Percentiles rank a stretch among this genome's conserved stretches.
Conservation (phyloP, 2,329 filamentous ascomycete genomes). For the Neopestalotiopsis sp. region DNA sequence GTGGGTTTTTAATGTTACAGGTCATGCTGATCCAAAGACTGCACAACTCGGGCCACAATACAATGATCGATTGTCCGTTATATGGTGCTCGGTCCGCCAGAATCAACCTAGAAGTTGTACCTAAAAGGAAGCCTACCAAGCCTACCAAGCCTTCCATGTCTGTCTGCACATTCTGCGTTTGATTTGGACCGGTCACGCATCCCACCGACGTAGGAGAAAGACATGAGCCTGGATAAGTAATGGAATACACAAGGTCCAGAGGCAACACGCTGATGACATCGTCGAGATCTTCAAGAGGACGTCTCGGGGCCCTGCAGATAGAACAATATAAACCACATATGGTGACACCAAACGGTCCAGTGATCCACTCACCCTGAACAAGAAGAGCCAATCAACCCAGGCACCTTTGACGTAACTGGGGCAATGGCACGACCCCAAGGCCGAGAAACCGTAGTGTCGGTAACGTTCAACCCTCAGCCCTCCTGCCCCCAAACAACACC, state of each 20-base stretch:
- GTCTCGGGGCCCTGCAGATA: not conserved
- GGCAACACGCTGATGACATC: not conserved
- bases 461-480: not conserved
- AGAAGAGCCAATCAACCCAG: not conserved
- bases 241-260: not conserved
- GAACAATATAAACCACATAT: conserved; percentile 3
- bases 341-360: not conserved
- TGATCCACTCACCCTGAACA: not conserved
- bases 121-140: too few species aligned
- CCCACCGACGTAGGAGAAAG: not conserved
- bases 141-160: too few species aligned
- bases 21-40: not conserved
- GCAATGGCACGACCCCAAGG: not conserved
- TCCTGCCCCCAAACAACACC: not conserved
- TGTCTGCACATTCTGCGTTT: too few species aligned
- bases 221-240: not conserved
- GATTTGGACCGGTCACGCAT: too few species aligned
- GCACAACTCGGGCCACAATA: not conserved
- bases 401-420: not conserved
- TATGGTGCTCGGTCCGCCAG: not conserved
- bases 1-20: not conserved
- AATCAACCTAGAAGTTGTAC: too few species aligned
- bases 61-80: not conserved
- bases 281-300: not conserved
- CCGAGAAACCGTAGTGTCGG: not conserved